Conservation (phyloP, 768 basidiomycete species). For the Mycena metata region DNA sequence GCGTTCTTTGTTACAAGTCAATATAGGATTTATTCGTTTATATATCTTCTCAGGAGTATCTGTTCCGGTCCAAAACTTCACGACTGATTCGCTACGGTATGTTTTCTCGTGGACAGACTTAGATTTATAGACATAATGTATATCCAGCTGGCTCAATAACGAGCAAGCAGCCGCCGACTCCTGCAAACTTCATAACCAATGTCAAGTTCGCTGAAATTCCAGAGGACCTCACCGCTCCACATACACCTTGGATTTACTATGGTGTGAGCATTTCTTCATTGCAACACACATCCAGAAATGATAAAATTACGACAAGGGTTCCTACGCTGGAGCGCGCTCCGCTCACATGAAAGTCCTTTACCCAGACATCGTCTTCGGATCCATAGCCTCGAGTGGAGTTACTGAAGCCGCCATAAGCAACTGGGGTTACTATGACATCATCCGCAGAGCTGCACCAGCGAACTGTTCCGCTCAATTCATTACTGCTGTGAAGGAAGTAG, state of each 20-base stretch:
- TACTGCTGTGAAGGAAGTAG: slow-evolving; percentile 69
- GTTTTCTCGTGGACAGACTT: slow-evolving; percentile 20
- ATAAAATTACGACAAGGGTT: slow-evolving; percentile 63
- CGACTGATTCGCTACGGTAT: slow-evolving; percentile 85
- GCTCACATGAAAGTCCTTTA: slow-evolving; percentile 92
- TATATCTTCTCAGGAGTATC: slow-evolving; percentile 67
- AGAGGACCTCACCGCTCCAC: slow-evolving; percentile 77
- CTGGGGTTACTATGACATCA: slow-evolving; percentile 91
- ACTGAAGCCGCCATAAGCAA: slow-evolving; percentile 86
- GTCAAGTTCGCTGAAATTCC: slow-evolving; percentile 80
- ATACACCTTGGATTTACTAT: slow-evolving; percentile 92
- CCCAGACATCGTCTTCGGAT: slow-evolving; percentile 87
- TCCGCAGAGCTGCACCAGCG: slow-evolving; percentile 75
- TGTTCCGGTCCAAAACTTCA: slow-evolving; percentile 79
- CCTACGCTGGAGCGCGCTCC: slow-evolving; percentile 94
- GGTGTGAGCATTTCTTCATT: slow-evolving; percentile 66
- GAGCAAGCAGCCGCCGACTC: slow-evolving; percentile 92
- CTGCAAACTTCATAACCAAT: slow-evolving; percentile 87
- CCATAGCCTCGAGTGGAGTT: slow-evolving; percentile 92
- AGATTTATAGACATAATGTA: slow-evolving; percentile 11
- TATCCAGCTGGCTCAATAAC: slow-evolving; percentile 85
- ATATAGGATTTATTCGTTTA: slow-evolving; percentile 33
- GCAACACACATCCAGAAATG: slow-evolving; percentile 7
- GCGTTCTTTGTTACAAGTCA: slow-evolving; percentile 28
- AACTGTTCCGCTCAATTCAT: slow-evolving; percentile 71